Percentiles rank a stretch among this genome's conserved stretches.
These are phyloP conservation scores for Globisporangium echinulatum DNA, from an alignment of 352 stramenopile species.

Conservation along the genomic window DNA sequence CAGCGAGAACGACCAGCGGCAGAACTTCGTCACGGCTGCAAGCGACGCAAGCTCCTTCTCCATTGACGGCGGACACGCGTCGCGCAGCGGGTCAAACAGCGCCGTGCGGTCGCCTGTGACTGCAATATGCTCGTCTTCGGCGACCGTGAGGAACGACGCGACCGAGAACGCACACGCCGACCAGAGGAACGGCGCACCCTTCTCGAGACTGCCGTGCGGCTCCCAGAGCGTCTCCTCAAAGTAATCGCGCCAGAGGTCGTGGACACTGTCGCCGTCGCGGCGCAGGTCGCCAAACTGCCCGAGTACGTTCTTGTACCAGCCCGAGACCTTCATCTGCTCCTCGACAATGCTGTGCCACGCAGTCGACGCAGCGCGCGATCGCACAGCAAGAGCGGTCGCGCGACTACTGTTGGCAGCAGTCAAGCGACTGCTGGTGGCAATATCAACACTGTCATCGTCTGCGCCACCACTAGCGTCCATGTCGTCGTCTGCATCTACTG, in stretches of 20 bases:
- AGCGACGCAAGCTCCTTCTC: conserved; percentile 83
- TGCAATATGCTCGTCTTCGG: conserved; percentile 46
- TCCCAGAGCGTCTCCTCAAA: conserved; percentile 87
- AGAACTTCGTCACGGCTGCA: conserved; percentile 76
- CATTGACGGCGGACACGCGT: conserved; percentile 52
- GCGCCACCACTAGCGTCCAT: background rate
- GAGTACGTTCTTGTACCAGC: conserved; percentile 67
- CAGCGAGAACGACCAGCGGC: conserved; percentile 82
- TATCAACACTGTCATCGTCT: background rate
- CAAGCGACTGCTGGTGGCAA: conserved; percentile 1
- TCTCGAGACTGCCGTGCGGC: conserved; percentile 80
- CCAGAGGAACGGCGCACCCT: conserved; percentile 80
- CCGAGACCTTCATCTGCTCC: conserved; percentile 49
- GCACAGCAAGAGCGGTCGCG: background rate
- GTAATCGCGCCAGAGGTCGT: conserved; percentile 82
- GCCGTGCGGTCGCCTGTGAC: conserved; percentile 6
- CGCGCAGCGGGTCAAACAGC: conserved; percentile 47
- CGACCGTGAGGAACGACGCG: conserved; percentile 66
- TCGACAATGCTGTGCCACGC: conserved; percentile 57
- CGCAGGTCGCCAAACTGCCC: conserved; percentile 52
- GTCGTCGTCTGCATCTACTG: conserved; percentile 10
- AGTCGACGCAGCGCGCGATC: background rate
- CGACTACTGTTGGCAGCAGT: conserved; percentile 4
- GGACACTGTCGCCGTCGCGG: conserved; percentile 46
- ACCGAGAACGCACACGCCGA: conserved; percentile 78